These are phyloP conservation scores for Clarkia xantiana DNA, from an alignment of 345 rosid genomes.

Conservation along the genomic window DNA sequence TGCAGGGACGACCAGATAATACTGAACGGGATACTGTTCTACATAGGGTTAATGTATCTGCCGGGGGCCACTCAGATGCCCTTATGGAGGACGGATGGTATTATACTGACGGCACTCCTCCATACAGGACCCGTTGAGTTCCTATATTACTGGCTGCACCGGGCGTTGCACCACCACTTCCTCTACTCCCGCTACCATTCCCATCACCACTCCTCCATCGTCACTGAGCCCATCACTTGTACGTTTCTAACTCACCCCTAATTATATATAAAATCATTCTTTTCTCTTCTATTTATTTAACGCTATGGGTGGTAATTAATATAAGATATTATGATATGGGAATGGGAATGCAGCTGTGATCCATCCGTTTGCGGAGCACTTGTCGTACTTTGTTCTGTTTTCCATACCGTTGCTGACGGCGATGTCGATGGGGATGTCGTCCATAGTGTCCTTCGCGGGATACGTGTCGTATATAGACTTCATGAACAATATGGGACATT, in stretches of 20 bases:
- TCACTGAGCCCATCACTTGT: slow-evolving; percentile 57
- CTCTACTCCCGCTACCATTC: slow-evolving; percentile 72
- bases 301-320: too few species aligned
- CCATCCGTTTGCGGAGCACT: slow-evolving; percentile 69
- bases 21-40: slow-evolving; percentile 15
- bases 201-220: slow-evolving; percentile 69
- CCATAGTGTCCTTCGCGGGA: slow-evolving; percentile 5
- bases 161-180: slow-evolving; percentile 60
- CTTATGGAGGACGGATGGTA: slow-evolving; percentile 44
- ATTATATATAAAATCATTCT: neutral
- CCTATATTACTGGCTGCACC: slow-evolving; percentile 61
- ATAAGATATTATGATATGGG: too few species aligned
- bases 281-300: too few species aligned
- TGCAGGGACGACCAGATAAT: slow-evolving; percentile 44
- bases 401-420: slow-evolving; percentile 25
- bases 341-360: slow-evolving; percentile 54
- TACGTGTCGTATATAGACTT: slow-evolving; percentile 43
- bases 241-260: neutral
- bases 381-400: slow-evolving; percentile 36
- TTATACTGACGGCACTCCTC: slow-evolving; percentile 18
- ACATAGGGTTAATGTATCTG: slow-evolving; percentile 10
- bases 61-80: slow-evolving; percentile 20
- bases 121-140: slow-evolving; percentile 63
- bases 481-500: slow-evolving; percentile 86
- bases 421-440: slow-evolving; percentile 15